Percentiles rank a stretch among this genome's conserved stretches.
Evolutionary conservation across 306 rosid genomes (phyloP).

Genomic region (Cicer chorassanicum): DNA sequence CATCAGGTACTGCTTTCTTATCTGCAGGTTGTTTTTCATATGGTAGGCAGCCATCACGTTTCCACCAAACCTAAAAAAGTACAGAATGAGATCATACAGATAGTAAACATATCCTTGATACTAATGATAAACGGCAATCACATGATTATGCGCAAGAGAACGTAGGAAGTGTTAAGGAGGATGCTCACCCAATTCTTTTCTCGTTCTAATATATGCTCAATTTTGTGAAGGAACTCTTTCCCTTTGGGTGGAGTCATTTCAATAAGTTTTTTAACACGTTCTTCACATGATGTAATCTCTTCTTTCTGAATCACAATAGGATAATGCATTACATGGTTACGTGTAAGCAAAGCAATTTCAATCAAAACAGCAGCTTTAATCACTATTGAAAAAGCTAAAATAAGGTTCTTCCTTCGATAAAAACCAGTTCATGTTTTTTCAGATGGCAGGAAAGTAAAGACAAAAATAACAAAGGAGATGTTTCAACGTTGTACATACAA

Average conservation of each 20-base stretch:
- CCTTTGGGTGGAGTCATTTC: conserved; percentile 94
- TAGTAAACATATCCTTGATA: background rate
- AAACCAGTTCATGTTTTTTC: conserved; percentile 18
- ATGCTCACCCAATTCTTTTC: conserved; percentile 93
- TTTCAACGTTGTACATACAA: background rate
- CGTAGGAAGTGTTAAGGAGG: conserved; percentile 21
- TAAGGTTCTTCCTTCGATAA: conserved; percentile 24
- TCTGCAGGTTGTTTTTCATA: conserved; percentile 84
- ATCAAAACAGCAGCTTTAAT: conserved; percentile 32
- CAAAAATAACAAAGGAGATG: conserved; percentile 3
- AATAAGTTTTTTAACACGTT: conserved; percentile 82
- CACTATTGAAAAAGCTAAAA: conserved; percentile 5
- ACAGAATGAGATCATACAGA: conserved; percentile 19
- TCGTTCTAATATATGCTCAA: conserved; percentile 91
- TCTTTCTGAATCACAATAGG: conserved; percentile 69
- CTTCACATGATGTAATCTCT: conserved; percentile 83
- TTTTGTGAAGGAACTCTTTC: conserved; percentile 70
- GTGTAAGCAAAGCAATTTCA: conserved; percentile 21
- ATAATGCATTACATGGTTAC: conserved; percentile 26
- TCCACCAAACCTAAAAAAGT: conserved; percentile 91
- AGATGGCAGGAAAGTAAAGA: conserved; percentile 10
- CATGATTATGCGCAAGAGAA: conserved; percentile 11
- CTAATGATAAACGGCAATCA: conserved; percentile 14
- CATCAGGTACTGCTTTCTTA: conserved; percentile 74
- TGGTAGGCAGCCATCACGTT: conserved; percentile 94